Conservation (phyloP, 2,329 filamentous ascomycete genomes). For the Penicillium sp. region DNA sequence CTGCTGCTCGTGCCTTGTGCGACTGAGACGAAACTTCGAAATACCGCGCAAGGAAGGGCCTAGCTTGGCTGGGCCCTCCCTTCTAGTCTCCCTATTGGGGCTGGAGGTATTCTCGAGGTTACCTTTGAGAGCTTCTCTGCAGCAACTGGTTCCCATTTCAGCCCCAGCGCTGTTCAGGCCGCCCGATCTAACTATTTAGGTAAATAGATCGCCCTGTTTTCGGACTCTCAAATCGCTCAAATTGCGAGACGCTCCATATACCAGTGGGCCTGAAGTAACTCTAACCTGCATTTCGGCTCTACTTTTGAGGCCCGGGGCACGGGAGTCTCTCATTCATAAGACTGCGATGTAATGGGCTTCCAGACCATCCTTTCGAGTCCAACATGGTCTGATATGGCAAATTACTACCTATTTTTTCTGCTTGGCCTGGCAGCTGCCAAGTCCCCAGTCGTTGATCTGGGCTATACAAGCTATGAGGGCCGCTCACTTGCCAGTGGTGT, state of each 20-base stretch:
- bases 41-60: neutral
- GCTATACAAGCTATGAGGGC: slow-evolving; percentile 69
- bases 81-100: neutral
- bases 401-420: slow-evolving; percentile 23
- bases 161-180: neutral
- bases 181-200: neutral
- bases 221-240: neutral
- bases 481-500: slow-evolving; percentile 59
- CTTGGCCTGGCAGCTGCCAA: slow-evolving; percentile 28
- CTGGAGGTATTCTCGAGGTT: neutral
- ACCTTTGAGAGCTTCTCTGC: neutral
- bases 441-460: slow-evolving; percentile 59
- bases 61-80: neutral
- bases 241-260: neutral
- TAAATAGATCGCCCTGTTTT: neutral
- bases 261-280: neutral
- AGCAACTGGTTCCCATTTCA: neutral
- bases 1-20: neutral
- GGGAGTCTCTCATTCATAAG: neutral
- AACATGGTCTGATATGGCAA: slow-evolving; percentile 14
- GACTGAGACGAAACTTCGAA: neutral
- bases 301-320: neutral
- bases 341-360: neutral
- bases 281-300: neutral
- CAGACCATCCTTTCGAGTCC: slow-evolving; percentile 3